Evolutionary conservation across 805 yeast species (phyloP).

Genomic region (Osmozyma mogii): DNA sequence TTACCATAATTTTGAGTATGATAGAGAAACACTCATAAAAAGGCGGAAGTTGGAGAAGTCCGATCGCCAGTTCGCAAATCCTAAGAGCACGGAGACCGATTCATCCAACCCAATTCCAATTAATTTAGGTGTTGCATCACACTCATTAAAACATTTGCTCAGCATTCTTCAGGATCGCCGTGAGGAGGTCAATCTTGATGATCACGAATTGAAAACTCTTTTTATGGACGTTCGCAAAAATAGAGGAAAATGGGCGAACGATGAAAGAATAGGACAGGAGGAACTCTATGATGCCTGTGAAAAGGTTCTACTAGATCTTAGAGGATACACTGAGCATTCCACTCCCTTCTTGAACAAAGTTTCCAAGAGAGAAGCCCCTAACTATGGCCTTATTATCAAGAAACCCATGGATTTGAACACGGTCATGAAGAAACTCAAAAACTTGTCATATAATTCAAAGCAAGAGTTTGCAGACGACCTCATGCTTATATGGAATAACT

Average conservation of each 20-base stretch:
- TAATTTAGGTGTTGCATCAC: conserved; percentile 30
- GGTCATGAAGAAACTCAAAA: conserved; percentile 81
- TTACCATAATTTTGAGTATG: conserved; percentile 72
- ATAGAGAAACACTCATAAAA: conserved; percentile 65
- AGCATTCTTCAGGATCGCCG: conserved; percentile 72
- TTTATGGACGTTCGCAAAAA: conserved; percentile 91
- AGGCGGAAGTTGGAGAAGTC: conserved; percentile 73
- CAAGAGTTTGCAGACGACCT: conserved; percentile 90
- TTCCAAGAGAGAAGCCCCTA: conserved; percentile 97
- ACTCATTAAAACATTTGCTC: conserved; percentile 64
- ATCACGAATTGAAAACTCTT: conserved; percentile 73
- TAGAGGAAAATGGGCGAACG: conserved; percentile 96
- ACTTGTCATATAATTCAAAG: conserved; percentile 75
- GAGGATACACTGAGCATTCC: conserved; percentile 93
- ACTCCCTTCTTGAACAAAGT: conserved; percentile 93
- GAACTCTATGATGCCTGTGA: conserved; percentile 97
- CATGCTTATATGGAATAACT: conserved; percentile 92
- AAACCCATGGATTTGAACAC: conserved; percentile 96
- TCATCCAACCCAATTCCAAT: conserved; percentile 32
- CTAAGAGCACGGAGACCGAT: conserved; percentile 10
- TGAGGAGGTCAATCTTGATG: conserved; percentile 67
- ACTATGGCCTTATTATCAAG: conserved; percentile 82
- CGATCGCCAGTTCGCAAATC: conserved; percentile 56
- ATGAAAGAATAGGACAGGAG: conserved; percentile 93
- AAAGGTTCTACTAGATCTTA: conserved; percentile 80